These are phyloP conservation scores for Aureobasidium sp. DNA, from an alignment of 2,329 filamentous ascomycete species.

Conservation along the genomic window DNA sequence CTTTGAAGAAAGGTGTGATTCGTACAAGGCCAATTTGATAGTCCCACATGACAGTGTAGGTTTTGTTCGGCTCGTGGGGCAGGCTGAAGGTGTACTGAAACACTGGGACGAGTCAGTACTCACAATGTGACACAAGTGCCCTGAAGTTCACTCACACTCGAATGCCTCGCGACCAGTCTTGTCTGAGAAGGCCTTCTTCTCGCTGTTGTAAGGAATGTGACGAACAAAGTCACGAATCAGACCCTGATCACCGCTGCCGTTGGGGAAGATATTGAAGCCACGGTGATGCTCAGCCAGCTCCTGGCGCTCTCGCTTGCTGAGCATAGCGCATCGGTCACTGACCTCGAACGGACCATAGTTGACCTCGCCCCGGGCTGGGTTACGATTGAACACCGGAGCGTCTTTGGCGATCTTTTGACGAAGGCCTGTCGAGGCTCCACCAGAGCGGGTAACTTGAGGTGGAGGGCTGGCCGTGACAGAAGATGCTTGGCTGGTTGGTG, in stretches of 20 bases:
- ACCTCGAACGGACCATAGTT: conserved; percentile 68
- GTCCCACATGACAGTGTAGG: conserved; percentile 87
- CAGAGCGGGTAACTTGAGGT: conserved; percentile 20
- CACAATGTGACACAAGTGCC: neutral
- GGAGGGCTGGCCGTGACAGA: conserved; percentile 20
- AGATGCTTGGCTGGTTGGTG: conserved; percentile 19
- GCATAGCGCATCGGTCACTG: conserved; percentile 32
- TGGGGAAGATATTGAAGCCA: conserved; percentile 58
- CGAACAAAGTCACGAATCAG: conserved; percentile 40
- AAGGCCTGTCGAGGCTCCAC: conserved; percentile 1
- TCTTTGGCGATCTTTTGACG: conserved; percentile 57
- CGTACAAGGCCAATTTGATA: conserved; percentile 90
- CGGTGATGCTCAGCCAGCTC: conserved; percentile 50
- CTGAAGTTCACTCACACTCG: conserved; percentile 55
- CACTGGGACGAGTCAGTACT: conserved; percentile 42
- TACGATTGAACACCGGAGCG: conserved; percentile 53
- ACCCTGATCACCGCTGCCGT: conserved; percentile 39
- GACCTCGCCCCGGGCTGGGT: conserved; percentile 56
- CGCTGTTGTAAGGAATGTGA: conserved; percentile 89
- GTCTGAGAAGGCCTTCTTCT: conserved; percentile 79
- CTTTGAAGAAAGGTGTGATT: conserved; percentile 93
- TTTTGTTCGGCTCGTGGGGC: conserved; percentile 52
- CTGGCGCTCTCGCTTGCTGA: conserved; percentile 27
- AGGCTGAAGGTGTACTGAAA: conserved; percentile 76
- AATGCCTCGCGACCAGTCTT: conserved; percentile 85